Conservation (phyloP, 148 eudicot genomes). For the Spergularia marina region DNA sequence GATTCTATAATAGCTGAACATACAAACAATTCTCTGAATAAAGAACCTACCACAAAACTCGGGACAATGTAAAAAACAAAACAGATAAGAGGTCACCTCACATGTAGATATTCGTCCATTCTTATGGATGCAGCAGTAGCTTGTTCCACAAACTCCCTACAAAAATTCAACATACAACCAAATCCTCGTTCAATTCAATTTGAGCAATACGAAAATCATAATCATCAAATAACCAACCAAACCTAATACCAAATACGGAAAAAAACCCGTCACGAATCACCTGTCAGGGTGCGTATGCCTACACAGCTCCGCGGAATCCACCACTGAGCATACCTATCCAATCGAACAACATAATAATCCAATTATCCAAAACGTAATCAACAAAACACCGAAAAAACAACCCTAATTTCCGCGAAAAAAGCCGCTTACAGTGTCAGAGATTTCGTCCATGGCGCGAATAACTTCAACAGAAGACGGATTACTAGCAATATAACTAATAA, state of each 20-base stretch:
- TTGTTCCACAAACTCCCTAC: constrained; percentile 78
- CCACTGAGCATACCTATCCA: constrained; percentile 75
- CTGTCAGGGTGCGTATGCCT: constrained; percentile 94
- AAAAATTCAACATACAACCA: neutral
- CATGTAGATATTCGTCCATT: constrained; percentile 90
- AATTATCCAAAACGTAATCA: no score
- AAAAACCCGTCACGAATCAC: constrained; percentile 30
- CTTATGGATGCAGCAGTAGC: constrained; percentile 74
- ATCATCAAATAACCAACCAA: neutral
- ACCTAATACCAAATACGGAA: neutral
- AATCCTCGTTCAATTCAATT: neutral
- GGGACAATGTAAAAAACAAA: neutral
- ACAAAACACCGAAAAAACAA: neutral
- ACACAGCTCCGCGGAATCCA: constrained; percentile 86
- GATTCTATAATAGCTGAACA: neutral
- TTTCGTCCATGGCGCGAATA: constrained; percentile 81
- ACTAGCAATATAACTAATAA: constrained; percentile 54
- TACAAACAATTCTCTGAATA: neutral
- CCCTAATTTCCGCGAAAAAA: constrained; percentile 1
- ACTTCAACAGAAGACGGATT: constrained; percentile 73
- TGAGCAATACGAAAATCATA: neutral
- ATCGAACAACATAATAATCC: neutral
- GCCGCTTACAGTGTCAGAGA: constrained; percentile 69
- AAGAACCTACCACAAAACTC: neutral
- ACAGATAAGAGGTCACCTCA: constrained; percentile 70